Evolutionary conservation across 108 stramenopile genomes (phyloP), one percentile per base, ranked within the genome.

Genomic region (Nitzschia inconspicua): DNA sequence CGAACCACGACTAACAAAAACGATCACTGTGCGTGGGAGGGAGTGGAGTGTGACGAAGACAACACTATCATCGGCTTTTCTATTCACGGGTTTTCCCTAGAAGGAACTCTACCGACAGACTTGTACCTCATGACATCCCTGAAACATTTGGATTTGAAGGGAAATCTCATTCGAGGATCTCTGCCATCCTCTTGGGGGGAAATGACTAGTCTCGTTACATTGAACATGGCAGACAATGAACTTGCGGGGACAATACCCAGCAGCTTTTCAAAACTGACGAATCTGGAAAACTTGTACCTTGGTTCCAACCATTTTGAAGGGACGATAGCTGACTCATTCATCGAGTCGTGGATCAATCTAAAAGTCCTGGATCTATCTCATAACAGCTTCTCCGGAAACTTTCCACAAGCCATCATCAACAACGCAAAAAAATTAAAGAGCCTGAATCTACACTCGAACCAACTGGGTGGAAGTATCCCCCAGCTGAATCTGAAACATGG

Each of bases 141-240:
- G 29, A 29, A 57, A 36, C 31, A 36, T 41, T 24, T 76, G 37
- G 69, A 70, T 37, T 42, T 76, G 51, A 44, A 44, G 6, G 43
- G 43, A 25, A 84, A 87, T 57, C 43, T 44, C 2, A 43, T 86
- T 0, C 36, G 56, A n/a, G 81, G 81, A 10, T 70, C 79, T 5
- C 43, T 83, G 19, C 66, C 66, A 1, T 18, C 42, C 4, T 48
- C 62, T 8, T 53, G 49, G 16, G 63, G 57, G 27, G 30, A 27
- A 11, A 19, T 68, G 25, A n/a, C 6, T n/a, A 8, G 16, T 6
- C 1, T 52, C 9, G 3, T 4, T 4, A 14, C n/a, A 10, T 23
- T 57, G 10, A 30, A 34, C 7, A 26, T 63, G 2, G 2, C 20
- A 20, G 39, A 57, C 20, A 62, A 62, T 30, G 22, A 16, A 20